A percentile compares a stretch with the other conserved stretches of the same genome.
Conservation (phyloP, 2,329 filamentous ascomycete genomes). For the Calonectria pseudoturangicola region DNA sequence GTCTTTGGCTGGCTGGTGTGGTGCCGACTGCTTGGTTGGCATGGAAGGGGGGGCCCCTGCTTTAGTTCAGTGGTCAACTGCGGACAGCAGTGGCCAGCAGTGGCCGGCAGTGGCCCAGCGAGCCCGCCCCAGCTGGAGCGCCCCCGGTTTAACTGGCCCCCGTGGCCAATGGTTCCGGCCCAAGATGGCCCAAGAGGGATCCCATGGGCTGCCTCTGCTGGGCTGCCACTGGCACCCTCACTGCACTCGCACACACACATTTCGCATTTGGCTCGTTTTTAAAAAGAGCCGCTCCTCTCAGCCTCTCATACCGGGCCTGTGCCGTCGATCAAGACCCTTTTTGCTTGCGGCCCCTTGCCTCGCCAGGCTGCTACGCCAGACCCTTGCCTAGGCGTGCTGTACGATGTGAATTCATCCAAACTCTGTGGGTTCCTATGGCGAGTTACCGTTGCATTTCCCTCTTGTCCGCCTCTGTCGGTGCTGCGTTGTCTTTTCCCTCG, state of each 20-base stretch:
- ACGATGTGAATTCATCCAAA: conserved; percentile 30
- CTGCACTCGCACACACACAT: conserved; percentile 2
- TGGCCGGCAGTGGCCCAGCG: not conserved
- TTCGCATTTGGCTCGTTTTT: not conserved
- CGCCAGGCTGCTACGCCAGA: conserved; percentile 15
- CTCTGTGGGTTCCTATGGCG: conserved; percentile 17
- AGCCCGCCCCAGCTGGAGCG: conserved; percentile 8
- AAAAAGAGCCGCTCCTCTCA: conserved; percentile 34
- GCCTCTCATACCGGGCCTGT: conserved; percentile 35
- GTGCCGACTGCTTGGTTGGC: conserved; percentile 43
- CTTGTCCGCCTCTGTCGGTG: conserved; percentile 16
- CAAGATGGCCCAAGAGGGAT: conserved; percentile 25
- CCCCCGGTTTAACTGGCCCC: conserved; percentile 12
- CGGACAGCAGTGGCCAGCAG: conserved; percentile 13
- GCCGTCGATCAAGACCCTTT: conserved; percentile 29
- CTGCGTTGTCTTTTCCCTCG: conserved; percentile 29
- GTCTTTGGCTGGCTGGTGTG: conserved; percentile 38
- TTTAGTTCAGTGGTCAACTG: conserved; percentile 23
- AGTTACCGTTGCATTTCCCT: conserved; percentile 7
- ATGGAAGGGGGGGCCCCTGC: conserved; percentile 35
- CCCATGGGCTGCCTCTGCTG: conserved; percentile 29
- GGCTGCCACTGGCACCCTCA: conserved; percentile 17
- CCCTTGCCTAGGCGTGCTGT: conserved; percentile 21
- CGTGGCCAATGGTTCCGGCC: conserved; percentile 16
- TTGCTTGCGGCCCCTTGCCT: conserved; percentile 20